These are phyloP conservation scores for Orychophragmus violaceus DNA, from an alignment of 345 rosid genomes.

Conservation along the genomic window DNA sequence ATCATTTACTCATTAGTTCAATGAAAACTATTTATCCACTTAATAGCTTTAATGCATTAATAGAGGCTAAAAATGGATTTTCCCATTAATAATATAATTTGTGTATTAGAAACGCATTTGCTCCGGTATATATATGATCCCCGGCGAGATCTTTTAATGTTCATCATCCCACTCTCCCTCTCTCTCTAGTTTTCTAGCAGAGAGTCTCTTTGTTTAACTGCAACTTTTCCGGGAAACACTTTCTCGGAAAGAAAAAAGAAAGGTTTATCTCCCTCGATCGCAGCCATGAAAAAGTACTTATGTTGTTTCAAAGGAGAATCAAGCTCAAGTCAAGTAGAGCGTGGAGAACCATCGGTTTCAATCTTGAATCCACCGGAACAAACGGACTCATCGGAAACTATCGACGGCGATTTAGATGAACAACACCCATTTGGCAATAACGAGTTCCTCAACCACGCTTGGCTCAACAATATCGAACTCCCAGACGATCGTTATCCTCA, in stretches of 20 bases:
- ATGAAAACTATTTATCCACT: too few species aligned
- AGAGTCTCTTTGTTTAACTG: conserved; percentile 9
- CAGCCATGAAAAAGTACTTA: not conserved
- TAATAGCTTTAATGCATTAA: too few species aligned
- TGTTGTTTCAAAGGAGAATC: conserved; percentile 2
- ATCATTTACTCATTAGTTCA: too few species aligned
- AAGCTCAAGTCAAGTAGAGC: not conserved
- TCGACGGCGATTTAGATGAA: not conserved
- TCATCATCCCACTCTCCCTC: too few species aligned
- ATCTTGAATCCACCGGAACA: too few species aligned
- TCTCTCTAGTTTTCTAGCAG: not conserved
- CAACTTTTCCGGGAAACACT: not conserved
- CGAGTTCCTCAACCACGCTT: not conserved
- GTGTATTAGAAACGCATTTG: too few species aligned
- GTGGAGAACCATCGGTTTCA: too few species aligned
- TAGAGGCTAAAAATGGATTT: too few species aligned
- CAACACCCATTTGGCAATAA: not conserved
- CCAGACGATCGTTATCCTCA: not conserved
- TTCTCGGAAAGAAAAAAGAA: conserved; percentile 15
- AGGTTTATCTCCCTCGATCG: not conserved
- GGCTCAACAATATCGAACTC: not conserved
- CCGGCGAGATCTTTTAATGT: conserved; percentile 4
- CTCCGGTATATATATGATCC: too few species aligned
- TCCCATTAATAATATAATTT: too few species aligned
- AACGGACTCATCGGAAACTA: not conserved